Conservation (phyloP, 441 rosid species). For the Breynia disticha region DNA sequence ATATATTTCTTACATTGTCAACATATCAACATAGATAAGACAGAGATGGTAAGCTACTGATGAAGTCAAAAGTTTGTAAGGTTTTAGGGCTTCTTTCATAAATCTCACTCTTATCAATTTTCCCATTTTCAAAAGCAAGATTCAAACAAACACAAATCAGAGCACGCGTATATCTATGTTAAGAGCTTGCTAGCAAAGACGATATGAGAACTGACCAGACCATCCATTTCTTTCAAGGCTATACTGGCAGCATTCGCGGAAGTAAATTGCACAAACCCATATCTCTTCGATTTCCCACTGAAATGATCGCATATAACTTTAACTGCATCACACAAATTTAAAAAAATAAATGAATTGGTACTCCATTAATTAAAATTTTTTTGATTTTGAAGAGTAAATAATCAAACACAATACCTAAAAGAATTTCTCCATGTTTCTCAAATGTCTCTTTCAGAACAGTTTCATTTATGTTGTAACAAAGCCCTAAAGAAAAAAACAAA, state of each 20-base stretch:
- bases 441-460: slow-evolving; percentile 43
- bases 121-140: no score
- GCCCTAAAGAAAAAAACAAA: slow-evolving; percentile 30
- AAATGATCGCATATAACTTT: slow-evolving; percentile 52
- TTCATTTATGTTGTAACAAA: slow-evolving; percentile 58
- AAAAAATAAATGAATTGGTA: neutral
- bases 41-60: no score
- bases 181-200: neutral
- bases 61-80: no score
- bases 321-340: slow-evolving; percentile 20
- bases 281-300: slow-evolving; percentile 61
- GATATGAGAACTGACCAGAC: slow-evolving; percentile 24
- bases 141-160: no score
- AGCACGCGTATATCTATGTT: no score
- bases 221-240: slow-evolving; percentile 53
- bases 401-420: slow-evolving; percentile 29
- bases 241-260: slow-evolving; percentile 40
- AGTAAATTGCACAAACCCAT: slow-evolving; percentile 49
- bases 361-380: no score
- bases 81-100: neutral
- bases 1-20: no score
- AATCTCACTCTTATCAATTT: no score
- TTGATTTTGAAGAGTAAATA: no score
- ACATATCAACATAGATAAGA: no score
- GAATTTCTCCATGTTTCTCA: slow-evolving; percentile 35